Evolutionary conservation across 2,329 filamentous ascomycete species (phyloP).

Genomic region (Aspergillus piperis): DNA sequence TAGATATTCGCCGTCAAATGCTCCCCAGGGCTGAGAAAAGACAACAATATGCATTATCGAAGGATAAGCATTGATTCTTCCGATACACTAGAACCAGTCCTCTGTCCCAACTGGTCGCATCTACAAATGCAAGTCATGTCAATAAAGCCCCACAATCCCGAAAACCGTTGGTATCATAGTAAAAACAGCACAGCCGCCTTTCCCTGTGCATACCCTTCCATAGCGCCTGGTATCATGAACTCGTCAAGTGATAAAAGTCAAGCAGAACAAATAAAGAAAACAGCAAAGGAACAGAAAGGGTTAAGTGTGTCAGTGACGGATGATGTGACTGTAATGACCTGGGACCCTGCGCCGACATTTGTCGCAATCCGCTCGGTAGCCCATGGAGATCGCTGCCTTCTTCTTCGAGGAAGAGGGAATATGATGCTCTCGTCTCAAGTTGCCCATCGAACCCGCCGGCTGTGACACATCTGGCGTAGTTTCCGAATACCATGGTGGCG

Average conservation of each 20-base stretch:
- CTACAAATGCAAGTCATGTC: neutral
- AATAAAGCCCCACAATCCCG: neutral
- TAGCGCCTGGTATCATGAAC: constrained; percentile 1
- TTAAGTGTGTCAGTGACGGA: constrained; percentile 40
- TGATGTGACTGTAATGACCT: constrained; percentile 79
- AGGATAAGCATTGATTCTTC: neutral
- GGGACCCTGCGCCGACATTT: constrained; percentile 74
- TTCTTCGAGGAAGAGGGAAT: constrained; percentile 13
- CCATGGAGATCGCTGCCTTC: constrained; percentile 71
- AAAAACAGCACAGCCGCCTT: neutral
- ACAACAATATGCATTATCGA: neutral
- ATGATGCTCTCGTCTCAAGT: neutral
- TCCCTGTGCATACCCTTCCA: neutral
- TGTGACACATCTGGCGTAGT: constrained; percentile 5
- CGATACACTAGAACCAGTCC: neutral
- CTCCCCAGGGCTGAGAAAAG: no score
- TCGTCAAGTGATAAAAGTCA: neutral
- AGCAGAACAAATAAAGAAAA: neutral
- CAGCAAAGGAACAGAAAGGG: neutral
- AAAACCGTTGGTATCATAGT: neutral
- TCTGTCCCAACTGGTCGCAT: neutral
- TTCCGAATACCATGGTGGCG: neutral
- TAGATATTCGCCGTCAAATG: no score
- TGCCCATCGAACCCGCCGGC: constrained; percentile 1
- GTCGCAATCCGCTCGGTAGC: constrained; percentile 74